These are phyloP conservation scores for Lagerstroemia speciosa DNA, from an alignment of 345 rosid species.

Conservation along the genomic window DNA sequence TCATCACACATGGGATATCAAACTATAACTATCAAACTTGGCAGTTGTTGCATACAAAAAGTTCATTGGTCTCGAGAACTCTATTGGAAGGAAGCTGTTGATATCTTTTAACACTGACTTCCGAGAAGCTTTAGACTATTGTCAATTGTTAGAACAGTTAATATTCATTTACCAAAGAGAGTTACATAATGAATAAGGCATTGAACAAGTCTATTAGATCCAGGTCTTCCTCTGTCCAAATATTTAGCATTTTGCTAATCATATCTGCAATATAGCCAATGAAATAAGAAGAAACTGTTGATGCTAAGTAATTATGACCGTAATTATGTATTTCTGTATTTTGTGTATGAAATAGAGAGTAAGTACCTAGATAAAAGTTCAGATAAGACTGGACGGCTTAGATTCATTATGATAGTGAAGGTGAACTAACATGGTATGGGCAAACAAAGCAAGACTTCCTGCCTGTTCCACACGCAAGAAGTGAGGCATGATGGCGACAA, in stretches of 20 bases:
- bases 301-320: not conserved
- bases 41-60: not conserved
- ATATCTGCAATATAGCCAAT: too few species aligned
- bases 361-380: not conserved
- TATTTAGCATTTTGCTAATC: not conserved
- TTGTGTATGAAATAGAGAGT: not conserved
- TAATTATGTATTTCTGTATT: not conserved
- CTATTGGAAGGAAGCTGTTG: not conserved
- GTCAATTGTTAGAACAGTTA: too few species aligned
- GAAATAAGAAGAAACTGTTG: not conserved
- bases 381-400: not conserved
- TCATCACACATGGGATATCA: not conserved
- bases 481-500: slow-evolving; percentile 85
- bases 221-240: not conserved
- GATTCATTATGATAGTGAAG: not conserved
- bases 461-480: slow-evolving; percentile 73
- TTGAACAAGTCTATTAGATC: not conserved
- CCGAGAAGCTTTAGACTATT: too few species aligned
- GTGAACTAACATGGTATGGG: slow-evolving; percentile 74
- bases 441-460: slow-evolving; percentile 70
- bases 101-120: not conserved
- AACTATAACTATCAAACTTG: not conserved
- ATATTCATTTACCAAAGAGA: too few species aligned
- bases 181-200: not conserved
- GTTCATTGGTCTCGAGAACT: not conserved